Percentiles rank a stretch among this genome's conserved stretches.
Evolutionary conservation across 176 grass and related monocot species (phyloP).

Genomic region (Stipa capillata): DNA sequence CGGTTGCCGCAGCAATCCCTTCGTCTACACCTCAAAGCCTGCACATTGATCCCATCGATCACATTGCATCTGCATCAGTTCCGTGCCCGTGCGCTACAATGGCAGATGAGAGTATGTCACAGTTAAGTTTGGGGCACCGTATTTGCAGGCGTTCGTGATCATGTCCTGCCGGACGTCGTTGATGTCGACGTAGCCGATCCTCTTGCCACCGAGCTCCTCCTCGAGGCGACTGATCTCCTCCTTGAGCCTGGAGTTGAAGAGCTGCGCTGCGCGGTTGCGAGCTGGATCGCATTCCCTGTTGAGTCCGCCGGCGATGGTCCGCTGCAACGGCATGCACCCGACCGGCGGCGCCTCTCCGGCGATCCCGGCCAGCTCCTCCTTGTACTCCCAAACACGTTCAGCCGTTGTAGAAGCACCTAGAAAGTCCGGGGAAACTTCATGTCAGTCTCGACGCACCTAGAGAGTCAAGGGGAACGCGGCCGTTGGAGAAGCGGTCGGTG

Average conservation of each 20-base stretch:
- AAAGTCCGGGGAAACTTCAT: too few species aligned
- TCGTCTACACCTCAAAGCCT: slow-evolving; percentile 11
- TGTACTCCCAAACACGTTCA: slow-evolving; percentile 50
- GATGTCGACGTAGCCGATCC: slow-evolving; percentile 36
- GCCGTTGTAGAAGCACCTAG: too few species aligned
- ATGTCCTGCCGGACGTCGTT: slow-evolving; percentile 37
- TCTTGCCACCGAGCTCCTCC: neutral
- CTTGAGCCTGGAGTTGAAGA: slow-evolving; percentile 33
- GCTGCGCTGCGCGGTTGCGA: slow-evolving; percentile 18
- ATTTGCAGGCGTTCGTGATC: slow-evolving; percentile 24
- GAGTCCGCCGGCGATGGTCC: slow-evolving; percentile 1
- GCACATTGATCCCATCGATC: too few species aligned
- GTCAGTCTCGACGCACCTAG: slow-evolving; percentile 19
- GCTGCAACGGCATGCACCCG: slow-evolving; percentile 37
- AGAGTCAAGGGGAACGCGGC: slow-evolving; percentile 37
- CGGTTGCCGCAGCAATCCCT: slow-evolving; percentile 32
- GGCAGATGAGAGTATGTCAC: neutral
- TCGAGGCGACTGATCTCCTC: neutral
- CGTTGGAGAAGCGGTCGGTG: slow-evolving; percentile 60
- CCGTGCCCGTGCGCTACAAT: too few species aligned
- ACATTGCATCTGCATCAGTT: neutral
- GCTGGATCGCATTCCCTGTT: slow-evolving; percentile 7
- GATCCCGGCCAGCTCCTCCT: slow-evolving; percentile 15
- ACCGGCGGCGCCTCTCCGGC: slow-evolving; percentile 33
- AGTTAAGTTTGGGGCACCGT: slow-evolving; percentile 1